A percentile compares a stretch with the other conserved stretches of the same genome.
Evolutionary conservation across 2,329 filamentous ascomycete species (phyloP).

Genomic region (Ophiostoma triangulosporum): DNA sequence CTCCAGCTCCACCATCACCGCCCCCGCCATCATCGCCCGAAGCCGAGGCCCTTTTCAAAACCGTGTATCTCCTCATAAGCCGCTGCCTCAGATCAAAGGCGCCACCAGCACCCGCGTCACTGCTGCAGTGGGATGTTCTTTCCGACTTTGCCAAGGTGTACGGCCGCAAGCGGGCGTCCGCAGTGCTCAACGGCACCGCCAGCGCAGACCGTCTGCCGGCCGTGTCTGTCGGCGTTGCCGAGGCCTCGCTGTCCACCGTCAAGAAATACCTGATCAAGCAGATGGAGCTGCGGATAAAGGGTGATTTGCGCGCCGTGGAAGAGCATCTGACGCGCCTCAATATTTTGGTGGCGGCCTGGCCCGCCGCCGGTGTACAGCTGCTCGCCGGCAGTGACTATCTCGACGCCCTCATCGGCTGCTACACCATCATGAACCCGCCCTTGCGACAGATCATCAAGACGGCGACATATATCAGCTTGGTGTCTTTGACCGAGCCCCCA

Average conservation of each 20-base stretch:
- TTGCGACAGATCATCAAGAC: slow-evolving; percentile 56
- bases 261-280: slow-evolving; percentile 50
- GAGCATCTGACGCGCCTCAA: slow-evolving; percentile 44
- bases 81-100: slow-evolving; percentile 25
- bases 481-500: slow-evolving; percentile 52
- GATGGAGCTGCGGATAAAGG: slow-evolving; percentile 41
- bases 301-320: slow-evolving; percentile 40
- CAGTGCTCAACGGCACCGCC: slow-evolving; percentile 25
- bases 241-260: slow-evolving; percentile 40
- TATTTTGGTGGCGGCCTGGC: slow-evolving; percentile 48
- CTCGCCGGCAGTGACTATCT: slow-evolving; percentile 79
- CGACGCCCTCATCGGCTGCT: slow-evolving; percentile 58
- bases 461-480: slow-evolving; percentile 60
- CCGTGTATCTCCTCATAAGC: slow-evolving; percentile 50
- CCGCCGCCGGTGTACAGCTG: slow-evolving; percentile 46
- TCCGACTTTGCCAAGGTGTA: slow-evolving; percentile 55
- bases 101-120: slow-evolving; percentile 5
- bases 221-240: slow-evolving; percentile 33
- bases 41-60: slow-evolving; percentile 39
- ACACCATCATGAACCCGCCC: slow-evolving; percentile 47
- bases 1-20: slow-evolving; percentile 22
- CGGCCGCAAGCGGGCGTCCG: slow-evolving; percentile 44
- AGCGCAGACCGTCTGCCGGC: slow-evolving; percentile 32
- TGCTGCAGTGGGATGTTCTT: slow-evolving; percentile 56
- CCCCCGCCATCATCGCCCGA: background rate